Base-by-base conservation (phyloP, 1,284 basidiomycete genomes). In the Chondrostereum purpureum region DNA sequence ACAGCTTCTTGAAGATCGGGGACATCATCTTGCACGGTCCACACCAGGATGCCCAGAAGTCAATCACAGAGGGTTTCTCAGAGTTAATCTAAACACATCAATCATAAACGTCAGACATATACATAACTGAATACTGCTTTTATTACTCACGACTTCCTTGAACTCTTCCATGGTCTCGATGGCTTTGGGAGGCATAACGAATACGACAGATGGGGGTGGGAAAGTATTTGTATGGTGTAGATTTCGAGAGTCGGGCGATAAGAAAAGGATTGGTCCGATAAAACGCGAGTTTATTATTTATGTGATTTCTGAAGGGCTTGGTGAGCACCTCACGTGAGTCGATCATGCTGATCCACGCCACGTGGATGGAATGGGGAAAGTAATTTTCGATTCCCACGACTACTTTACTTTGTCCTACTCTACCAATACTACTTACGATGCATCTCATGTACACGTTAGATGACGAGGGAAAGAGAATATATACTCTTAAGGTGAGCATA, bases 361-460 rank as follows among this genome's bases (percentile, higher is more conserved):
- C 27, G 27, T 31, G 27, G 27, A n/a, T n/a, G n/a, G n/a, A n/a
- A n/a, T n/a, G n/a, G n/a, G n/a, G n/a, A n/a, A n/a, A n/a, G n/a
- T n/a, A n/a, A n/a, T n/a, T n/a, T n/a, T 31, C 8, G 8, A 8
- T 31, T 31, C 27, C n/a, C 27, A 31, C 27, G 27, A n/a, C 4
- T 20, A 8, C 33, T 39, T 44, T 39, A 14, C 10, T 20, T 1
- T 34, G n/a, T 44, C 42, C 39, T 20, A 34, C 20, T 23, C 18
- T 31, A 31, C 27, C 27, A 31, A 8, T 31, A 31, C 27, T 8
- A 44, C 35, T 56, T 65, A 70, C 56, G 60, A 94, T 95, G 92
- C 91, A 94, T 80, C 73, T 94, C 60, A 94, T 95, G 92, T 92
- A 91, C 73, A 91, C 88, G 14, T 58, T 88, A 45, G 88, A 93